phyloP scores from a whole-genome alignment of 2,329 filamentous ascomycete species.

The Fusarium drepaniforme region DNA sequence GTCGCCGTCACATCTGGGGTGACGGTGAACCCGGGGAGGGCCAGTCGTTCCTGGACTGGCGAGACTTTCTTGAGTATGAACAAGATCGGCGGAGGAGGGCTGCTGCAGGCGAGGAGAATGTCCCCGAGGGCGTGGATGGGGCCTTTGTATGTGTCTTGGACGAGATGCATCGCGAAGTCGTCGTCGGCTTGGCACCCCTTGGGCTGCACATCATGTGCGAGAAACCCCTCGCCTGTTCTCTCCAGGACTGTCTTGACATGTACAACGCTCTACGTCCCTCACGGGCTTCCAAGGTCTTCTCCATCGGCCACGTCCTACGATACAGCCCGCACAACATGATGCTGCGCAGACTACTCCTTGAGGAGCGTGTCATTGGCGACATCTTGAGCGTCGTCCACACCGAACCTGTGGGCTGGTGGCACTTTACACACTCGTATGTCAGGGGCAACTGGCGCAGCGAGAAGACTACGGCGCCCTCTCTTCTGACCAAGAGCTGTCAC shows the following conservation, averaged over 20 bases:
- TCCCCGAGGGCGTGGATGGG: constrained; percentile 70
- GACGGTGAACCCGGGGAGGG: constrained; percentile 62
- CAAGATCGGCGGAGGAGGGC: constrained; percentile 66
- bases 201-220: constrained; percentile 91
- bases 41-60: constrained; percentile 81
- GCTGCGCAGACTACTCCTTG: constrained; percentile 81
- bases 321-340: constrained; percentile 95
- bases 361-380: constrained; percentile 84
- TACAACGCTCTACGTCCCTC: constrained; percentile 66
- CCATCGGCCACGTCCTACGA: constrained; percentile 91
- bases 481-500: constrained; percentile 96
- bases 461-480: constrained; percentile 79
- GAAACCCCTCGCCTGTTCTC: constrained; percentile 87
- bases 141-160: constrained; percentile 80
- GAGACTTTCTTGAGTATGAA: constrained; percentile 82
- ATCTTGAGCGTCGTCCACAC: constrained; percentile 90
- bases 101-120: constrained; percentile 59
- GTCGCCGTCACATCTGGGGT: constrained; percentile 80
- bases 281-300: constrained; percentile 71
- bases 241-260: constrained; percentile 83
- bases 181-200: constrained; percentile 78
- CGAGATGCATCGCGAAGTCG: constrained; percentile 86
- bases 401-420: constrained; percentile 96
- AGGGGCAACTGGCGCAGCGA: constrained; percentile 94
- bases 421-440: constrained; percentile 92